A percentile compares a stretch with the other conserved stretches of the same genome.
These are phyloP conservation scores for Cyclotella atomus DNA, from an alignment of 108 stramenopile species.

Conservation along the genomic window DNA sequence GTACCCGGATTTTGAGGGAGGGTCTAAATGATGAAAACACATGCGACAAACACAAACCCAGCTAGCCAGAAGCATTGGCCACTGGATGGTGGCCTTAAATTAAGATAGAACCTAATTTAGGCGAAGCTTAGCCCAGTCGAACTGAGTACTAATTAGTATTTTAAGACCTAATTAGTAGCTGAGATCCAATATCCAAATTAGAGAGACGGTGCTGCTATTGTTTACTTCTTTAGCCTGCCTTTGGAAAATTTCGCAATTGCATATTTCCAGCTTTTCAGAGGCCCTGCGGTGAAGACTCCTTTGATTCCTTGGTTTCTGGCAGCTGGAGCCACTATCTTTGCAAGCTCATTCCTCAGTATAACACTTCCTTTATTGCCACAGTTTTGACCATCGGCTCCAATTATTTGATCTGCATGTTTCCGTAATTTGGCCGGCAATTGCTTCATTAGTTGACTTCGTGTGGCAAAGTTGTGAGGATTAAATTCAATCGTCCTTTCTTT, in stretches of 20 bases:
- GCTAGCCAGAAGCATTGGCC: too few relatives aligned
- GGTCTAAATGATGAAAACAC: too few relatives aligned
- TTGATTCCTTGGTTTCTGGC: slow-evolving; percentile 82
- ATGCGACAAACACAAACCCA: too few relatives aligned
- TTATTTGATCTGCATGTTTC: slow-evolving; percentile 31
- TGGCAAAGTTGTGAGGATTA: slow-evolving; percentile 19
- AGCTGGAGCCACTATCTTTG: slow-evolving; percentile 68
- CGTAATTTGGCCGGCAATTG: slow-evolving; percentile 42
- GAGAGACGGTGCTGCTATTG: not conserved
- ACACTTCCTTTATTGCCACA: slow-evolving; percentile 9
- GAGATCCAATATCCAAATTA: too few relatives aligned
- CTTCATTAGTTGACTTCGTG: slow-evolving; percentile 28
- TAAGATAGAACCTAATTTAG: too few relatives aligned
- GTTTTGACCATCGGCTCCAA: slow-evolving; percentile 21
- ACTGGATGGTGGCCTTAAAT: too few relatives aligned
- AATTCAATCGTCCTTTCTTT: slow-evolving; percentile 42
- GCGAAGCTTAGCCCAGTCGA: too few relatives aligned
- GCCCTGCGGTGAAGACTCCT: slow-evolving; percentile 77
- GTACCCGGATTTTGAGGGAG: too few relatives aligned
- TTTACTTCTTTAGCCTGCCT: slow-evolving; percentile 47
- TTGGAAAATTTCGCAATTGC: slow-evolving; percentile 82
- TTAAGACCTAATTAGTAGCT: too few relatives aligned
- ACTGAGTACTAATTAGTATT: too few relatives aligned
- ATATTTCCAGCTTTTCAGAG: slow-evolving; percentile 66
- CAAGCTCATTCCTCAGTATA: slow-evolving; percentile 34